Conservation (phyloP, 345 rosid species). For the Bruguiera sexangula region DNA sequence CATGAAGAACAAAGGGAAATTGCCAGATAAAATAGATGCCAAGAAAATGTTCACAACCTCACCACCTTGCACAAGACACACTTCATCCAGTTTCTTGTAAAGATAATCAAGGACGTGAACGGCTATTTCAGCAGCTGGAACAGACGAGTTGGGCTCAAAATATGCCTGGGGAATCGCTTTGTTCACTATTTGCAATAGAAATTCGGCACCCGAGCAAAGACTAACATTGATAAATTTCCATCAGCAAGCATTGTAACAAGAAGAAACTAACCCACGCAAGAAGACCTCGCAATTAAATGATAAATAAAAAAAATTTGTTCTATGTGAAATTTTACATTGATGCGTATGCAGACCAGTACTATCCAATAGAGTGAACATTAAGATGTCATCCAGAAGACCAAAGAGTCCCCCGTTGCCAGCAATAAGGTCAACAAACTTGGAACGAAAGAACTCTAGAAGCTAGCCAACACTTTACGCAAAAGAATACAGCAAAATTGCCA, state of each 20-base stretch:
- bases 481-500: too few relatives aligned
- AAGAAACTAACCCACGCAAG: slow-evolving; percentile 5
- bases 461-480: too few relatives aligned
- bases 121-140: slow-evolving; percentile 58
- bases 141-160: slow-evolving; percentile 46
- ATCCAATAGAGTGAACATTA: neutral
- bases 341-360: neutral
- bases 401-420: too few relatives aligned
- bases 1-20: slow-evolving; percentile 17
- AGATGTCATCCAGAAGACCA: too few relatives aligned
- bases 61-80: slow-evolving; percentile 84
- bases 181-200: slow-evolving; percentile 59
- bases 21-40: slow-evolving; percentile 8
- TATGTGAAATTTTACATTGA: neutral
- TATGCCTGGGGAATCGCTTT: slow-evolving; percentile 62
- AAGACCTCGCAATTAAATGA: neutral
- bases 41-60: slow-evolving; percentile 58
- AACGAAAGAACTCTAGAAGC: neutral
- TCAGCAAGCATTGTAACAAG: slow-evolving; percentile 33
- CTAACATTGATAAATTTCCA: slow-evolving; percentile 32
- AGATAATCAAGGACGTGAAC: slow-evolving; percentile 77
- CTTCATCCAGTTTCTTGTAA: slow-evolving; percentile 70
- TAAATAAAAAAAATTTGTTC: neutral
- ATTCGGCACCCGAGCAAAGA: slow-evolving; percentile 70
- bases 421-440: neutral